Conservation (phyloP, 176 grass and related monocot species). For the Guadua angustifolia region DNA sequence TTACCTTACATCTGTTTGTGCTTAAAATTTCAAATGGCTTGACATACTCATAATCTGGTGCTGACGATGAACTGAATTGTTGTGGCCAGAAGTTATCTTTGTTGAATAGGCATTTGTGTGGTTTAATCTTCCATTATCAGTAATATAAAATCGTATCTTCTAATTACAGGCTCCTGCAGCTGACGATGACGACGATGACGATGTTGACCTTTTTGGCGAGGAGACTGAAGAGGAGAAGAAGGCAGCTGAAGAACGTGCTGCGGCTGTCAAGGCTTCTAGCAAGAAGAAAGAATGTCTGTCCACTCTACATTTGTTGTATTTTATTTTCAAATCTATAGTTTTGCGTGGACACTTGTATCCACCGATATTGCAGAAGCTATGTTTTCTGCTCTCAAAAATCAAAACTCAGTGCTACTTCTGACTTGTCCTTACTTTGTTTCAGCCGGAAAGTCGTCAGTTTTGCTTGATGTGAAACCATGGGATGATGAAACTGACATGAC, state of each 20-base stretch:
- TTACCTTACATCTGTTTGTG: not conserved
- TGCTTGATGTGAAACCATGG: slow-evolving; percentile 94
- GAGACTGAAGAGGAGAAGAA: slow-evolving; percentile 95
- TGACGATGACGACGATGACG: slow-evolving; percentile 65
- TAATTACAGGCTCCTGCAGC: slow-evolving; percentile 57
- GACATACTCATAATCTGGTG: not conserved
- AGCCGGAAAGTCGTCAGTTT: slow-evolving; percentile 88
- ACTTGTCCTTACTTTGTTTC: not conserved
- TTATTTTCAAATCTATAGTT: not conserved
- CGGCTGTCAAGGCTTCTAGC: slow-evolving; percentile 63
- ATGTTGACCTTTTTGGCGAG: slow-evolving; percentile 88
- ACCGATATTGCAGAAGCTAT: not conserved
- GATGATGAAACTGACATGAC: slow-evolving; percentile 95
- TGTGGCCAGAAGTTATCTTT: not conserved
- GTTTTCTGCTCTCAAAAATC: not conserved
- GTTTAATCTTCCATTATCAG: not conserved
- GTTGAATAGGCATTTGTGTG: not conserved
- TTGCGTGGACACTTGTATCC: not conserved
- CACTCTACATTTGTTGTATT: not conserved
- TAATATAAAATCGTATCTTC: not conserved
- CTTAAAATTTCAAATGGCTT: not conserved
- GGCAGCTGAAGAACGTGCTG: slow-evolving; percentile 73
- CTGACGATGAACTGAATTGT: not conserved
- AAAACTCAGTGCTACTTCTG: not conserved
- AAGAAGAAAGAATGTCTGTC: slow-evolving; percentile 95